A percentile compares a stretch with the other conserved stretches of the same genome.
Evolutionary conservation across 257 asterid species (phyloP).

Genomic region (Ligustrum vulgare): DNA sequence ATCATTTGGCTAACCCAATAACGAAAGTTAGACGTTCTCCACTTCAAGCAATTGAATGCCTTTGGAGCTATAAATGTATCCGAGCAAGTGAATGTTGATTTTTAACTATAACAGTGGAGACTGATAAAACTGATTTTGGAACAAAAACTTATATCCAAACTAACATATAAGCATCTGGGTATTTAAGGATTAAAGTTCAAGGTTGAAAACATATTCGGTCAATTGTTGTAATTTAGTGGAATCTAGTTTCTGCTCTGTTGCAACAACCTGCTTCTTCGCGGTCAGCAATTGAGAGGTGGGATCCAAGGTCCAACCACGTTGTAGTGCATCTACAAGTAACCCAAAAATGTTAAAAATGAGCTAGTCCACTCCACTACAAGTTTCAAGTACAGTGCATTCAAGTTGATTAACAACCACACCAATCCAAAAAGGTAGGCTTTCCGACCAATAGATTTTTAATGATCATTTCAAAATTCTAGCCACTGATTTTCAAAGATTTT

Average conservation of each 20-base stretch:
- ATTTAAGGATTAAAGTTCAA: conserved; percentile 58
- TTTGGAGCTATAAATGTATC: too few species aligned
- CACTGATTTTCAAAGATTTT: not conserved
- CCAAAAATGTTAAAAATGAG: not conserved
- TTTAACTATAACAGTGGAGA: not conserved
- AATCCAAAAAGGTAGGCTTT: not conserved
- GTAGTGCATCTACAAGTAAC: conserved; percentile 54
- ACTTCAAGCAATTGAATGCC: not conserved
- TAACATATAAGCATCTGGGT: not conserved
- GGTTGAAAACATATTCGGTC: conserved; percentile 95
- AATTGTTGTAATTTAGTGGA: conserved; percentile 78
- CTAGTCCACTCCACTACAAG: not conserved
- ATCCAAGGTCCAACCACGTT: conserved; percentile 87
- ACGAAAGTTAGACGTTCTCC: not conserved
- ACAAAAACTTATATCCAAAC: not conserved
- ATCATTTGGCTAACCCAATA: too few species aligned
- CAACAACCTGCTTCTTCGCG: conserved; percentile 59
- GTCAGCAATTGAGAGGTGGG: conserved; percentile 67
- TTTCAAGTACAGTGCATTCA: not conserved
- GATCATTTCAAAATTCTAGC: too few species aligned
- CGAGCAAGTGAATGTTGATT: not conserved
- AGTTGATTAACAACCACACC: not conserved
- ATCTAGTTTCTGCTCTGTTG: conserved; percentile 75
- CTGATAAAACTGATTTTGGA: not conserved
- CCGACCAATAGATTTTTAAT: too few species aligned